Conservation (phyloP, 2,329 filamentous ascomycete species). For the Bipolaris oryzae region DNA sequence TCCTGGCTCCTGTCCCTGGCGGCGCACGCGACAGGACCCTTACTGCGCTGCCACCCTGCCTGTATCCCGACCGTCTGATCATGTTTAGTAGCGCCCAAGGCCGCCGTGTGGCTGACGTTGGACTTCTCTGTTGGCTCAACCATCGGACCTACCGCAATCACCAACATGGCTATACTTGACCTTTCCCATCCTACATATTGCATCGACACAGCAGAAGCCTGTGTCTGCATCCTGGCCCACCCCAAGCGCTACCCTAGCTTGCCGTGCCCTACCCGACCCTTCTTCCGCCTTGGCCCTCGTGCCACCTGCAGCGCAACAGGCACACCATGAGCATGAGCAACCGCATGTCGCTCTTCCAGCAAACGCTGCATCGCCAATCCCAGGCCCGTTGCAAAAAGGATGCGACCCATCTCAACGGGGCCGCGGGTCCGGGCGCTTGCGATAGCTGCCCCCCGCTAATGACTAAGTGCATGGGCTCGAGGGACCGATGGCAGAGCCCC, state of each 20-base stretch:
- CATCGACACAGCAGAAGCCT: not conserved
- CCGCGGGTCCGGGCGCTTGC: constrained; percentile 8
- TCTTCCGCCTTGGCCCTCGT: too few species aligned
- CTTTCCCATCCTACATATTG: constrained; percentile 15
- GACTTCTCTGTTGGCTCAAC: constrained; percentile 19
- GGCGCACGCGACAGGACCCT: constrained; percentile 28
- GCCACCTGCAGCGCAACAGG: constrained; percentile 1
- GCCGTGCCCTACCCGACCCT: too few species aligned
- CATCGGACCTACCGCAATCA: not conserved
- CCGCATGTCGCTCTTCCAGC: constrained; percentile 22
- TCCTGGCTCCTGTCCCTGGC: constrained; percentile 21
- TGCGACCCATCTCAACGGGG: constrained; percentile 5
- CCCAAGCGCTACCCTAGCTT: constrained; percentile 8
- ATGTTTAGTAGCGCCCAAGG: constrained; percentile 3
- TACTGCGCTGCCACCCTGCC: too few species aligned
- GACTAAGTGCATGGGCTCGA: constrained; percentile 13
- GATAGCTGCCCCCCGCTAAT: constrained; percentile 6
- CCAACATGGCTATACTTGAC: constrained; percentile 5
- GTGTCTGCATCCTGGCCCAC: constrained; percentile 3
- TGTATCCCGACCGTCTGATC: constrained; percentile 17
- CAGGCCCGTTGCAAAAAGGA: not conserved
- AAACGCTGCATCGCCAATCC: constrained; percentile 9
- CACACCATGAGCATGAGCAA: not conserved
- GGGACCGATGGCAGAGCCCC: constrained; percentile 20
- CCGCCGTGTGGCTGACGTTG: constrained; percentile 36